Evolutionary conservation across 495 filamentous ascomycete species (phyloP).

Genomic region (Penicillium bialowiezense): DNA sequence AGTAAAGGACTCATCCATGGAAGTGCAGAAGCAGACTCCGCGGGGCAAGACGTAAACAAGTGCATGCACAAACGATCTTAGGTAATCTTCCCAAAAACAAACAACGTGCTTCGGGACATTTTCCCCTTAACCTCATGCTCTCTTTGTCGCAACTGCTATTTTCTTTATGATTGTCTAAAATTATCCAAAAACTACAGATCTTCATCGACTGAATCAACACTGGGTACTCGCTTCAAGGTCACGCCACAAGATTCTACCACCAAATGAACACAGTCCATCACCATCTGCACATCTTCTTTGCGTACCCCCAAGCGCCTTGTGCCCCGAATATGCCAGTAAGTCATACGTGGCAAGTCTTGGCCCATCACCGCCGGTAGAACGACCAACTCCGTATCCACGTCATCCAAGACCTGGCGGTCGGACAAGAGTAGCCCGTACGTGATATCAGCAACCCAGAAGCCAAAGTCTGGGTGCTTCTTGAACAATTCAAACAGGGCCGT

Average conservation of each 20-base stretch:
- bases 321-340: constrained; percentile 51
- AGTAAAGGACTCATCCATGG: not conserved
- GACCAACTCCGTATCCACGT: constrained; percentile 47
- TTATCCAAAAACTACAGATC: constrained; percentile 1
- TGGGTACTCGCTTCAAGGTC: constrained; percentile 9
- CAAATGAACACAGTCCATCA: constrained; percentile 20
- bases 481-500: constrained; percentile 27
- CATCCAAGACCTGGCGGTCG: constrained; percentile 42
- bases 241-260: constrained; percentile 14
- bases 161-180: too few species aligned
- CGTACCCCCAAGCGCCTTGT: constrained; percentile 41
- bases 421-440: constrained; percentile 53
- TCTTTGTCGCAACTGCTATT: too few species aligned
- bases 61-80: constrained; percentile 23
- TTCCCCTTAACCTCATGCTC: not conserved
- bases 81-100: constrained; percentile 15
- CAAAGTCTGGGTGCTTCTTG: constrained; percentile 11
- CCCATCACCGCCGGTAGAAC: constrained; percentile 49
- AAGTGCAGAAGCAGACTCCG: constrained; percentile 14
- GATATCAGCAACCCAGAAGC: constrained; percentile 27
- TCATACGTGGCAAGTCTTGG: constrained; percentile 45
- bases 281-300: constrained; percentile 39
- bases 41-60: constrained; percentile 38
- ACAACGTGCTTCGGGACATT: not conserved
- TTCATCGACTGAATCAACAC: constrained; percentile 3